Base-by-base conservation (phyloP, 2,329 filamentous ascomycete genomes). In the Curvularia sp. region DNA sequence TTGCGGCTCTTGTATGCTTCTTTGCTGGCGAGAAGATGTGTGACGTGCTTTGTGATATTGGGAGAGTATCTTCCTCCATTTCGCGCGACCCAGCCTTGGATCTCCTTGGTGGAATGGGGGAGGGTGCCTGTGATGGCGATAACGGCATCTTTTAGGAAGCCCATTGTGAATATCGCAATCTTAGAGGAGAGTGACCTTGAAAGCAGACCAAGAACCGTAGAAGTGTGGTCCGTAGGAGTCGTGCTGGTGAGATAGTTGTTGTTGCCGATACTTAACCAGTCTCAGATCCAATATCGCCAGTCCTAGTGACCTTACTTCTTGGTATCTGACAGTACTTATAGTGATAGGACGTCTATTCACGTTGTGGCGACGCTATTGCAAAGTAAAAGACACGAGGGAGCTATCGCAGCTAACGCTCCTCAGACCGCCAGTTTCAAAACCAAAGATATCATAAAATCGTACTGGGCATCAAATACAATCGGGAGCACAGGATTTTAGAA, bases 11-110 rank as follows among this genome's bases (percentile, higher is more conserved):
- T 82, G 75, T 86, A 93, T 15, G 88, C 84, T 33, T 86, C 82
- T 49, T 84, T 79, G 0, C 86, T 86, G 53, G 87, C 85, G 22
- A 97, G 82, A 0, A 97, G 78, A 75, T 96, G 92, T 0, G 92
- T 96, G 9, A 89, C 85, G 0, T 79, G 68, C 0, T 80, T 72
- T 26, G 80, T 81, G 18, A 92, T 76, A 0, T 81, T 77, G 1
- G 79, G 72, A 0, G 79, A 77, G 70, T 87, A 89, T 1, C 57
- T 74, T 1, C 90, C 92, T 6, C 86, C 87, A 57, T 89, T 86
- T 4, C 80, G 71, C 4, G 79, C 78, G 9, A 91, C 82, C 91
- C 91, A 96, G 39, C 80, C 79, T 35, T 82, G 82, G 35, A 95
- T 82, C 42, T 90, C 84, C 1, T 84, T 80, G 2, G 59, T 18